A percentile compares a stretch with the other conserved stretches of the same genome.
Evolutionary conservation across 179 eudicot genomes (phyloP).

Genomic region (Drosera spatulata): DNA sequence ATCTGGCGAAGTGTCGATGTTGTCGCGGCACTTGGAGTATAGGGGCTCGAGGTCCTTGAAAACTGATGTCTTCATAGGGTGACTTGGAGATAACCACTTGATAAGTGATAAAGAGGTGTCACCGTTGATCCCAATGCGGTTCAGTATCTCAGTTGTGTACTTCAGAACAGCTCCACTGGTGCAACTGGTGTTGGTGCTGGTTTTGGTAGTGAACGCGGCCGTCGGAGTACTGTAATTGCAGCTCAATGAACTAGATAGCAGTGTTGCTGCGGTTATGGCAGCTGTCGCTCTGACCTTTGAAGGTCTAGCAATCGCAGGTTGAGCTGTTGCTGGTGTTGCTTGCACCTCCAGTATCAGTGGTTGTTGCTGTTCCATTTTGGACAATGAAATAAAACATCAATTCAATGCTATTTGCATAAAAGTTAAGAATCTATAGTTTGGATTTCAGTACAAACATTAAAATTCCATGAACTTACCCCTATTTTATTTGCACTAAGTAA

Average conservation of each 20-base stretch:
- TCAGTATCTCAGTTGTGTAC: constrained; percentile 52
- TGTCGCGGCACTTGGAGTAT: constrained; percentile 4
- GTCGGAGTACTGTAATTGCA: neutral
- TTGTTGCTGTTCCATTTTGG: neutral
- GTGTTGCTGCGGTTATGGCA: no score
- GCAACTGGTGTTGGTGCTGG: constrained; percentile 5
- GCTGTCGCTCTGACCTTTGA: constrained; percentile 16
- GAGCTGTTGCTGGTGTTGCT: neutral
- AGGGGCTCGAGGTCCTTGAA: constrained; percentile 40
- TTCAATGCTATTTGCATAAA: no score
- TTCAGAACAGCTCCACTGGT: constrained; percentile 18
- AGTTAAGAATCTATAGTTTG: no score
- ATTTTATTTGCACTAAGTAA: no score
- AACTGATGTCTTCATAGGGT: constrained; percentile 57
- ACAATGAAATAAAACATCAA: neutral
- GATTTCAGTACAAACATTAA: no score
- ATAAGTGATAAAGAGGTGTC: constrained; percentile 33
- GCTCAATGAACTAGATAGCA: constrained; percentile 39
- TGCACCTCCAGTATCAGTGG: neutral
- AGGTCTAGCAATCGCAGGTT: constrained; percentile 18
- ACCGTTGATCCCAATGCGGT: constrained; percentile 36
- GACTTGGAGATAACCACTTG: constrained; percentile 45
- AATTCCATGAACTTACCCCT: no score
- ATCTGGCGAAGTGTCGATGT: neutral
- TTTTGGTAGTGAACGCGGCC: no score